Evolutionary conservation across 768 basidiomycete genomes (phyloP).

Genomic region (Russula foetens): DNA sequence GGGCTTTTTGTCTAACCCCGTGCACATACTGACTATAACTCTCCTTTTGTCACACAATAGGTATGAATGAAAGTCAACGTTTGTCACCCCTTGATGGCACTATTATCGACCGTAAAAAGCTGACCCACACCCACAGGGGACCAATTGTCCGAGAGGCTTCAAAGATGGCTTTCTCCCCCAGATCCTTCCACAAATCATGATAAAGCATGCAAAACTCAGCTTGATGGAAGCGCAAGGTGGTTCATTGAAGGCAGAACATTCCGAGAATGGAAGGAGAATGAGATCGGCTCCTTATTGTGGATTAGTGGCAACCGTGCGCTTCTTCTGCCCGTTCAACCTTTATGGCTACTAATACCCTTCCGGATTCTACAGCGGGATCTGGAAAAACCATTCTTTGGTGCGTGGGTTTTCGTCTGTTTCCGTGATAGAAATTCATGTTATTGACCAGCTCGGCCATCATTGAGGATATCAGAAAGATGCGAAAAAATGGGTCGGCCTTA

Average conservation of each 20-base stretch:
- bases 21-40: too few relatives aligned
- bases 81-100: not conserved
- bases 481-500: not conserved
- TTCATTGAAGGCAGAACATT: not conserved
- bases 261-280: not conserved
- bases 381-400: not conserved
- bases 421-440: not conserved
- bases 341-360: not conserved
- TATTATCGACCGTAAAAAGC: not conserved
- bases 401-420: not conserved
- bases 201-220: not conserved
- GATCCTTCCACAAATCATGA: not conserved
- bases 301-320: not conserved
- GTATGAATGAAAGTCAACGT: not conserved
- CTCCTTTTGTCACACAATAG: not conserved
- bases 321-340: too few relatives aligned
- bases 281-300: not conserved
- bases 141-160: not conserved
- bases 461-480: not conserved
- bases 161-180: not conserved
- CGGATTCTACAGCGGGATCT: not conserved
- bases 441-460: not conserved
- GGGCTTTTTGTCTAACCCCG: not conserved
- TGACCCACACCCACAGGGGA: not conserved
- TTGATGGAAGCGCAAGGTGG: not conserved